Percentiles rank a stretch among this genome's conserved stretches.
Conservation (phyloP, 2,329 filamentous ascomycete species). For the Aspergillus udagawae region DNA sequence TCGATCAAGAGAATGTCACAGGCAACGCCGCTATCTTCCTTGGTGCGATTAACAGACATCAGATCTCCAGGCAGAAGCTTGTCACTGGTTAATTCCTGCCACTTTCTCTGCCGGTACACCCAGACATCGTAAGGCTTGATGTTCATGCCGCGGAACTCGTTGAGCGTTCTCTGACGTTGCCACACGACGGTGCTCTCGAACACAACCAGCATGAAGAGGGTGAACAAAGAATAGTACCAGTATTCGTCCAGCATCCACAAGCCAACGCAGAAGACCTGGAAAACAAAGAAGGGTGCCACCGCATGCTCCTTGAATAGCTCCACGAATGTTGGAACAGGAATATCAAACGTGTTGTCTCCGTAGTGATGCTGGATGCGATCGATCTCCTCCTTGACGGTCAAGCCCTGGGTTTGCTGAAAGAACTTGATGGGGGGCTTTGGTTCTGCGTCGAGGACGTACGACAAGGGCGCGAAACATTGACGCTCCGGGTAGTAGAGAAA, state of each 20-base stretch:
- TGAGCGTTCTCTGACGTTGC: conserved; percentile 94
- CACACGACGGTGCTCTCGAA: conserved; percentile 99
- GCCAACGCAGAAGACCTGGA: conserved; percentile 97
- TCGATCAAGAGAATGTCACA: conserved; percentile 96
- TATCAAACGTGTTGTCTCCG: conserved; percentile 94
- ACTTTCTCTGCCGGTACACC: conserved; percentile 82
- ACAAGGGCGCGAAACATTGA: conserved; percentile 74
- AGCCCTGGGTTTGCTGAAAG: conserved; percentile 77
- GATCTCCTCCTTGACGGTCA: conserved; percentile 70
- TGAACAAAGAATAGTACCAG: conserved; percentile 99
- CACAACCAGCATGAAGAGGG: conserved; percentile 93
- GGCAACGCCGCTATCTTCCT: conserved; percentile 93
- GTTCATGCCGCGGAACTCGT: conserved; percentile 97
- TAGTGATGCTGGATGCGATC: conserved; percentile 84
- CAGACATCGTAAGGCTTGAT: conserved; percentile 97
- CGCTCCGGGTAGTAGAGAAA: conserved; percentile 76
- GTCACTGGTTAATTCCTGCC: conserved; percentile 85
- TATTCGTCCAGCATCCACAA: conserved; percentile 99
- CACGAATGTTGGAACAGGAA: conserved; percentile 90
- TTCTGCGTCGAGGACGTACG: conserved; percentile 78
- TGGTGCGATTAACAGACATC: conserved; percentile 86
- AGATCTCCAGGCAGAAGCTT: conserved; percentile 89
- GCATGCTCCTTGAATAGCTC: conserved; percentile 98
- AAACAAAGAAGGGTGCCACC: conserved; percentile 98
- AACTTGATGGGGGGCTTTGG: conserved; percentile 73